Evolutionary conservation across 2,329 filamentous ascomycete genomes (phyloP).

Genomic region (Hypomyces perniciosus): DNA sequence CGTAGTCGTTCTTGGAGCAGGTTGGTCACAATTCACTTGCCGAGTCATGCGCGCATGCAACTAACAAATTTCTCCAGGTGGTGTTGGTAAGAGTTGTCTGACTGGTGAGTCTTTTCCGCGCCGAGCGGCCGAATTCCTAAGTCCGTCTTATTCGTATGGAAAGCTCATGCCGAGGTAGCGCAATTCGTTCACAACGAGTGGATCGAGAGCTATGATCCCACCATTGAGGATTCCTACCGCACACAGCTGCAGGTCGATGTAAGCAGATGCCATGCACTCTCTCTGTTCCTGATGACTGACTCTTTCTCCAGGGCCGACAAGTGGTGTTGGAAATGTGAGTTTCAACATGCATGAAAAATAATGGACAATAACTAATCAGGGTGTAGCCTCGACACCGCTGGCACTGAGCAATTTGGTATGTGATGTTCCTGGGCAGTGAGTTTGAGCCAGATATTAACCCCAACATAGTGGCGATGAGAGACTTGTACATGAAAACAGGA

Average conservation of each 20-base stretch:
- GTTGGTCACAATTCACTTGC: slow-evolving; percentile 38
- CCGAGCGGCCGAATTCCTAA: neutral
- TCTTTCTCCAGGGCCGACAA: slow-evolving; percentile 63
- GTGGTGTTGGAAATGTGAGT: slow-evolving; percentile 83
- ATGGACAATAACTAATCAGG: neutral
- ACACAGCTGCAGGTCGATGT: slow-evolving; percentile 79
- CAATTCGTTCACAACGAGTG: slow-evolving; percentile 93
- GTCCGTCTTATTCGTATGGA: slow-evolving; percentile 1
- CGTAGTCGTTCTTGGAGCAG: slow-evolving; percentile 75
- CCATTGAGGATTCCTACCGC: slow-evolving; percentile 72
- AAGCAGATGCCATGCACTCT: slow-evolving; percentile 34
- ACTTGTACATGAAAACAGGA: slow-evolving; percentile 89
- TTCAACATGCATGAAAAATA: neutral
- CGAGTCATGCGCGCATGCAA: slow-evolving; percentile 12
- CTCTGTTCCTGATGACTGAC: neutral
- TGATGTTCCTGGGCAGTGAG: slow-evolving; percentile 3
- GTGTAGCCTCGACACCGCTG: slow-evolving; percentile 73
- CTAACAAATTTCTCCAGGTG: slow-evolving; percentile 50
- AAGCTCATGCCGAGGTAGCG: slow-evolving; percentile 43
- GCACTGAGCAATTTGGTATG: slow-evolving; percentile 89
- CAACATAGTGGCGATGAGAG: slow-evolving; percentile 56
- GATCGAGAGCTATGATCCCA: slow-evolving; percentile 82
- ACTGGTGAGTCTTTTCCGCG: slow-evolving; percentile 59
- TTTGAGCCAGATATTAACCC: neutral
- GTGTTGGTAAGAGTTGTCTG: slow-evolving; percentile 87